Conservation (phyloP, 148 eudicot species). For the Rhododendron vialii region DNA sequence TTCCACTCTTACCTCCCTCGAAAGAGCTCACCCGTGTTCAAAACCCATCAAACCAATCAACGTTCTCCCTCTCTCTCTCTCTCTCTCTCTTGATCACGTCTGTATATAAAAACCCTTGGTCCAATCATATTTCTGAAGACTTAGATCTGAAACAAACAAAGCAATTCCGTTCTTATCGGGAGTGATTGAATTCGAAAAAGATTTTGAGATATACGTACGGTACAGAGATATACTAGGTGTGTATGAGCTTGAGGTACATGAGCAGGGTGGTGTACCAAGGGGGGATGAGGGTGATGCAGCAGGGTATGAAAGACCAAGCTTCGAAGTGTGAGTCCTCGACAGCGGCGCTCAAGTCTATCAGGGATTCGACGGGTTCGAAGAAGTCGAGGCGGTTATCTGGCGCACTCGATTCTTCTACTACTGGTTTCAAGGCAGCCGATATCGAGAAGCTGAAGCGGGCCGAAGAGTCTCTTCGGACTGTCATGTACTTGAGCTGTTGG, state of each 20-base stretch:
- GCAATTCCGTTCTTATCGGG: neutral
- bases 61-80: neutral
- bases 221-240: no score
- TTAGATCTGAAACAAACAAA: neutral
- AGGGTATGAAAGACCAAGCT: conserved; percentile 16
- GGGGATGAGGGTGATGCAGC: conserved; percentile 3
- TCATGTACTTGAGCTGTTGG: conserved; percentile 53
- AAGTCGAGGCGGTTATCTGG: conserved; percentile 7
- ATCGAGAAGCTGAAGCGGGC: conserved; percentile 11
- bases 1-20: no score
- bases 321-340: conserved; percentile 5
- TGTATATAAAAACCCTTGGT: neutral
- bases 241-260: conserved; percentile 7
- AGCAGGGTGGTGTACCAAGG: conserved; percentile 11
- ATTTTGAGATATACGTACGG: neutral
- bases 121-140: no score
- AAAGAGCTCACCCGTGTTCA: neutral
- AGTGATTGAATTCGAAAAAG: neutral
- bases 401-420: conserved; percentile 5
- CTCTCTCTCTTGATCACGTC: neutral
- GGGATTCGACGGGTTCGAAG: conserved; percentile 10
- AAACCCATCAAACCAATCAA: neutral
- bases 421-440: neutral
- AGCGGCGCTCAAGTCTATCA: neutral
- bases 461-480: conserved; percentile 36